Evolutionary conservation across 805 yeast species (phyloP), one percentile per base, ranked within the genome.

Genomic region (Hanseniaspora vineae): DNA sequence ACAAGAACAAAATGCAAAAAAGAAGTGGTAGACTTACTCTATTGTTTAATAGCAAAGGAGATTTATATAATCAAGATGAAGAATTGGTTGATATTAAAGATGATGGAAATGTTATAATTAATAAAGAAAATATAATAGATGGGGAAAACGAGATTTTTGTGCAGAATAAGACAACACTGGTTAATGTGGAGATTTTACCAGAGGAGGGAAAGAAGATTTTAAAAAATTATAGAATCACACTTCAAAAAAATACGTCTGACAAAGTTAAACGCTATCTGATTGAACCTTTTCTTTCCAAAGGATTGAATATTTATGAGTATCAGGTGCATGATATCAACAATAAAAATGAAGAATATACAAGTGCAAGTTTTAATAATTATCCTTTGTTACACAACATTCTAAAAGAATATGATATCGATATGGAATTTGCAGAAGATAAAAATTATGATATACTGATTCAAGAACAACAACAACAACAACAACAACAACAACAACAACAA

Each of bases 71-170:
- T n/a, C 19, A 37, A 17, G n/a, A 37, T 10, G 17, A 37, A n/a
- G 19, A 37, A 37, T 14, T 54, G 35, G 46, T 54, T 2, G 66
- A 61, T 33, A 46, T 55, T 1, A 32, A 47, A 15, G 61, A 59
- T 45, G 49, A 45, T 1, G 13, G 31, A 15, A 61, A 60, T 33
- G 51, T 56, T 5, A 58, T 54, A 37, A 40, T 62, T 14, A 53
- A 56, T 31, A 66, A 66, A 17, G 19, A 37, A 17, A 37, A 37
- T 37, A n/a, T 37, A 3, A 15, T n/a, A 4, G 19, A 17, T n/a
- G 19, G 12, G 5, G 40, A 37, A 10, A 15, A 37, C n/a, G 40
- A 37, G 10, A 37, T 37, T 4, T 37, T 37, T 9, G 40, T 37
- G 6, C 40, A 37, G 10, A 37, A 37, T 37, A 37, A 18, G n/a